Base-by-base conservation (phyloP, 2,329 filamentous ascomycete genomes). In the Fusarium sublunatum region DNA sequence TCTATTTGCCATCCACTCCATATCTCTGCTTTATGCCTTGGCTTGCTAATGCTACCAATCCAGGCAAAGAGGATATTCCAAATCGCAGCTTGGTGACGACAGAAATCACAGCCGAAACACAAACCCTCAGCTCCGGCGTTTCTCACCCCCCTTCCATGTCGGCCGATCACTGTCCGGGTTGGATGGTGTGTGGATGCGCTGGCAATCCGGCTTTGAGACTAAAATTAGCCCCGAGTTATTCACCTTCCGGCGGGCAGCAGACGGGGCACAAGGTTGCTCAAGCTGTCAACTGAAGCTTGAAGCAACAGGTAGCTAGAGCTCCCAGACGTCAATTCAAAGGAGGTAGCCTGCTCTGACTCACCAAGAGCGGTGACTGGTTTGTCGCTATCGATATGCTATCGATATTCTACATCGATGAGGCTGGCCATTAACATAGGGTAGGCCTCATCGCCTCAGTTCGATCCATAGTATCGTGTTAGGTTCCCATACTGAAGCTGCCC, bases 181-280 rank as follows among this genome's bases (percentile, higher is more conserved):
- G 55, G 55, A 57, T 70, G 68, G 66, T 69, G 64, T 58, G 65
- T 70, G 68, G 58, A 60, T 70, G 66, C 68, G 68, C 52, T 70
- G 68, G 68, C 68, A 69, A 45, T 53, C 62, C 53, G 44, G 66
- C 57, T 65, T 47, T 41, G 53, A 42, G 57, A 58, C 68, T 70
- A 70, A 70, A 70, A 65, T 68, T 70, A 70, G 68, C 66, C 58
- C 64, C 47, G 52, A 54, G 53, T 59, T 63, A 46, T 48, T 62
- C 40, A 51, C 50, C 61, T 56, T 56, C 59, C 53, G 53, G 44
- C 36, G 36, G 52, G 49, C 40, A 55, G 61, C 61, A 61, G 42
- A 54, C 25, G 58, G 40, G 55, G 38, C 53, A 61, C 53, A 58
- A 46, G 47, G 45, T 50, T 61, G 47, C 52, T 49, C 34, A 38